These are phyloP conservation scores for Apiotrichum gamsii DNA, from an alignment of 1,284 basidiomycete species.

Conservation along the genomic window DNA sequence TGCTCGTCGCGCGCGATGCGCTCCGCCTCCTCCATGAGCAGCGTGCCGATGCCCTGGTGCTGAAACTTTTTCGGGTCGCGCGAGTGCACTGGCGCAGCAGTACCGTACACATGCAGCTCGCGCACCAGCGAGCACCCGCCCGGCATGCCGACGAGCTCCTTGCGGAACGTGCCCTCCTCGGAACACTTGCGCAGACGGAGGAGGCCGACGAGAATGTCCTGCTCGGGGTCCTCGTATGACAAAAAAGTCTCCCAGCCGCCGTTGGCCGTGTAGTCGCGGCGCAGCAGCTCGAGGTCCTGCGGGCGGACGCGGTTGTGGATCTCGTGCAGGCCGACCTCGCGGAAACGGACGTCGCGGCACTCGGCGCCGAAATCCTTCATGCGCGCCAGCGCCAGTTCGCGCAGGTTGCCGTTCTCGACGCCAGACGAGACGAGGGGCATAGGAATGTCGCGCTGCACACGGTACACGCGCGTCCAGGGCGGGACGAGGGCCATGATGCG, in stretches of 20 bases:
- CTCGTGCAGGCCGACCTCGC: conserved; percentile 98
- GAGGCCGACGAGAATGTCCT: conserved; percentile 91
- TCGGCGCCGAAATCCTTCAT: conserved; percentile 99
- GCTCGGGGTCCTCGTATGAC: conserved; percentile 95
- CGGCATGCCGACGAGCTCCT: conserved; percentile 73
- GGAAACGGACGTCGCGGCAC: conserved; percentile 93
- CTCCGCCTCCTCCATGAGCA: conserved; percentile 99
- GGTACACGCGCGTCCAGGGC: conserved; percentile 98
- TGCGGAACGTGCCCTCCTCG: conserved; percentile 90
- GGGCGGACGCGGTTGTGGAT: conserved; percentile 97
- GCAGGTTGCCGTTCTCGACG: conserved; percentile 96
- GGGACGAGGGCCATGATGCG: conserved; percentile 93
- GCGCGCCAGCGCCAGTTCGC: conserved; percentile 89
- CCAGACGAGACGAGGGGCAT: conserved; percentile 91
- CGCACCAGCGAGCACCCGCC: conserved; percentile 89
- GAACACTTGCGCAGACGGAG: conserved; percentile 91
- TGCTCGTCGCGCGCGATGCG: conserved; percentile 97
- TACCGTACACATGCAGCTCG: conserved; percentile 98
- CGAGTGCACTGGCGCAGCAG: conserved; percentile 93
- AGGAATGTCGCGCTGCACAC: conserved; percentile 94
- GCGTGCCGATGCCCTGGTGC: conserved; percentile 94
- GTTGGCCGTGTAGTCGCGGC: conserved; percentile 94
- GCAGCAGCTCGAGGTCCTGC: conserved; percentile 91
- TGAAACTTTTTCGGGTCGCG: conserved; percentile 98
- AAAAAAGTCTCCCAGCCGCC: conserved; percentile 99